Percentiles rank a stretch among this genome's conserved stretches.
Evolutionary conservation across 108 stramenopile species (phyloP).

Genomic region (Nitzschia inconspicua): DNA sequence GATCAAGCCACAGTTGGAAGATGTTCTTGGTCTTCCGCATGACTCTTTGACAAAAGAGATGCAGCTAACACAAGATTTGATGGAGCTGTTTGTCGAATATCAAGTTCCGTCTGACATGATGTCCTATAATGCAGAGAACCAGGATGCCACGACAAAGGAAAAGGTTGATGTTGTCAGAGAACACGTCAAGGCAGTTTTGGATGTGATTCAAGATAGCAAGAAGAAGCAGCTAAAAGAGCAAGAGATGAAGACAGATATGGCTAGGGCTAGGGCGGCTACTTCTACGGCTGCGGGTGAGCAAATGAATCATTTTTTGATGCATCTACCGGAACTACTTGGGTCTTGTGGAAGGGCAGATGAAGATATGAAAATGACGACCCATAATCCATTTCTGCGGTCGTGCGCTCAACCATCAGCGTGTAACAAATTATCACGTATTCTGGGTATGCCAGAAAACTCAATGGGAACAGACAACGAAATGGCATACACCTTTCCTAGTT

Average conservation of each 20-base stretch:
- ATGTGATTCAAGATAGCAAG: conserved; percentile 56
- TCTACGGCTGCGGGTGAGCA: no score
- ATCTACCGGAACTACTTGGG: no score
- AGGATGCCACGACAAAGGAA: conserved; percentile 30
- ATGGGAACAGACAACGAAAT: no score
- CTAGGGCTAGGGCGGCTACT: no score
- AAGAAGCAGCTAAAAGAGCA: conserved; percentile 53
- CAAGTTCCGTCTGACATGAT: conserved; percentile 87
- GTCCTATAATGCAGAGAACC: conserved; percentile 38
- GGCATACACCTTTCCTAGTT: neutral
- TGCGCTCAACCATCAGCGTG: no score
- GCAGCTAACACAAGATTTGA: conserved; percentile 77
- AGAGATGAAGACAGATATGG: conserved; percentile 59
- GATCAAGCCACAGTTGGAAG: conserved; percentile 88
- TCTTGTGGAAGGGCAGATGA: no score
- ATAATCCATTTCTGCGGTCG: no score
- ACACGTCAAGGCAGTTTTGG: conserved; percentile 63
- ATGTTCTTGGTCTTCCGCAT: conserved; percentile 59
- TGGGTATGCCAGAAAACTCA: no score
- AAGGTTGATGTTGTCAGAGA: conserved; percentile 61
- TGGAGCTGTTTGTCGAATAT: conserved; percentile 82
- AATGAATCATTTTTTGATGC: no score
- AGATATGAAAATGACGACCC: no score
- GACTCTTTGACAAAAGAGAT: conserved; percentile 83
- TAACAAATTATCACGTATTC: no score